These are phyloP conservation scores for Coriolopsis trogii DNA, from an alignment of 1,284 basidiomycete species.

Conservation along the genomic window DNA sequence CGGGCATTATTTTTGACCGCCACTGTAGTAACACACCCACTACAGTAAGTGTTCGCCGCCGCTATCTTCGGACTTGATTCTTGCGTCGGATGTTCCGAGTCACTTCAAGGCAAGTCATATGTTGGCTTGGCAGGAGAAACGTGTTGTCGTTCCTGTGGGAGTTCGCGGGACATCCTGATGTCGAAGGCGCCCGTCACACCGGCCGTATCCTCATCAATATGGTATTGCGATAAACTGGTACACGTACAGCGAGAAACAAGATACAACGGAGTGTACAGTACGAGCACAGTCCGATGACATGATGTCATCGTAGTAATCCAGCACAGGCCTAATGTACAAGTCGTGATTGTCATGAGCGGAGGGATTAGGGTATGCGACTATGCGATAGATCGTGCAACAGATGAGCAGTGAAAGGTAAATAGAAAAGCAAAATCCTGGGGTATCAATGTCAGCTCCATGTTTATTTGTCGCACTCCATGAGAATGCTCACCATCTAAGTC, in stretches of 20 bases:
- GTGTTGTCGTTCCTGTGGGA: no score
- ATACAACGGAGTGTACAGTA: constrained; percentile 11
- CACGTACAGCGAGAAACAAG: constrained; percentile 2
- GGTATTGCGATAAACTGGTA: constrained; percentile 8
- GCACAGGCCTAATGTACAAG: background rate
- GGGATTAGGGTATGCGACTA: constrained; percentile 3
- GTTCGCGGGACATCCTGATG: no score
- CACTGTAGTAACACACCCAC: no score
- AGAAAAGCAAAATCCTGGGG: no score
- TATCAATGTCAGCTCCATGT: no score
- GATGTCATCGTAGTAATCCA: background rate
- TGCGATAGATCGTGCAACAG: background rate
- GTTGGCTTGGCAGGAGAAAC: no score
- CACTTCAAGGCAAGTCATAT: no score
- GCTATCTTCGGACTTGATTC: no score
- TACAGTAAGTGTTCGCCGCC: background rate
- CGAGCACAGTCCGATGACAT: constrained; percentile 7
- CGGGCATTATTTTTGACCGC: no score
- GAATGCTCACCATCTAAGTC: constrained; percentile 3
- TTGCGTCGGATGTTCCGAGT: no score
- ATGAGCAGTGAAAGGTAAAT: no score
- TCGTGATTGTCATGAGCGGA: background rate
- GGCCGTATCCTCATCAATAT: background rate
- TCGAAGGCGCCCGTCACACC: background rate
- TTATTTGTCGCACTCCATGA: background rate